These are phyloP conservation scores for Cerioporus squamosus DNA, from an alignment of 1,284 basidiomycete species.

Conservation along the genomic window DNA sequence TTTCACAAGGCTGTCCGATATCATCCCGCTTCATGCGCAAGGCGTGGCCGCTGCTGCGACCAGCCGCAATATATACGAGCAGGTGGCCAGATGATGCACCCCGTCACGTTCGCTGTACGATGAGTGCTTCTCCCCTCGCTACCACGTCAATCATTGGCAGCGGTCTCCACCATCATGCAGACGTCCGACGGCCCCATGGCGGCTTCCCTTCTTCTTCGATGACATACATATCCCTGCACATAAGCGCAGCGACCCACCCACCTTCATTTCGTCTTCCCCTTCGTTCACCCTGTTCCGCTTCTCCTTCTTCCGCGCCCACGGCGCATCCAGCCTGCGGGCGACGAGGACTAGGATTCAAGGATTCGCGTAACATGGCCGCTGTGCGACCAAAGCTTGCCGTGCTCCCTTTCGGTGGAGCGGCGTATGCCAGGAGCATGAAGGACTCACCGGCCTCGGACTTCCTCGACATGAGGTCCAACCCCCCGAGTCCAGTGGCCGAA, in stretches of 20 bases:
- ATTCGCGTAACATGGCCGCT: slow-evolving; percentile 36
- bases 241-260: slow-evolving; percentile 9
- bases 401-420: slow-evolving; percentile 30
- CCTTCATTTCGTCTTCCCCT: slow-evolving; percentile 18
- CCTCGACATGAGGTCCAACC: slow-evolving; percentile 18
- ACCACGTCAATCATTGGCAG: slow-evolving; percentile 25
- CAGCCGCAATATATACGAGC: slow-evolving; percentile 14
- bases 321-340: slow-evolving; percentile 27
- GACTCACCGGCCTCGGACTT: slow-evolving; percentile 29
- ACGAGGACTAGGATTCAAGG: slow-evolving; percentile 28
- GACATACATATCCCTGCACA: slow-evolving; percentile 21
- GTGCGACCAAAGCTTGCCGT: slow-evolving; percentile 37
- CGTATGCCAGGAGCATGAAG: slow-evolving; percentile 37
- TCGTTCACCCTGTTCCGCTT: slow-evolving; percentile 17
- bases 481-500: slow-evolving; percentile 8
- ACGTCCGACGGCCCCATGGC: slow-evolving; percentile 19
- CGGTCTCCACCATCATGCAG: slow-evolving; percentile 19
- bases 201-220: slow-evolving; percentile 12
- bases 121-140: slow-evolving; percentile 23
- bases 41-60: not conserved
- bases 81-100: slow-evolving; percentile 13
- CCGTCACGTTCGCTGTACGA: slow-evolving; percentile 20
- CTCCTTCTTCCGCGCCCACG: slow-evolving; percentile 23
- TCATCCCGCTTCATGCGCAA: not conserved
- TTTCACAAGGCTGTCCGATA: slow-evolving; percentile 18